Evolutionary conservation across 345 rosid genomes (phyloP), one percentile per base, ranked within the genome.

Genomic region (Salix brachista): DNA sequence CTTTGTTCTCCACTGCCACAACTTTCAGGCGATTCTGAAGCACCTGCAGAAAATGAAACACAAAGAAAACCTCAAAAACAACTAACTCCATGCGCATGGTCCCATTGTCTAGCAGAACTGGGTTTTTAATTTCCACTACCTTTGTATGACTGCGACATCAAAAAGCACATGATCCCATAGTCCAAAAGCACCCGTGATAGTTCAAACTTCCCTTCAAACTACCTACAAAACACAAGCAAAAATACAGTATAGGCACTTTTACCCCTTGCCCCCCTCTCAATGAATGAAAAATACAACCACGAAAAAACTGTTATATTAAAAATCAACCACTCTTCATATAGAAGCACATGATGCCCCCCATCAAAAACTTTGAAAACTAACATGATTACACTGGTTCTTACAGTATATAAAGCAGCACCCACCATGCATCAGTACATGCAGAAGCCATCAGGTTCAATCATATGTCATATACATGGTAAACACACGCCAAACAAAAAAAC

Each of bases 1-100:
- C 73, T 83, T 70, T 81, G 84, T 65, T 86, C 79, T 61, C 67
- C 75, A 44, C 69, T 73, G 73, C 36, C 71, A 19, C 52, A 64
- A 69, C 69, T 72, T 23, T 12, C 73, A 67, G 23, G 46, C 21
- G 7, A 25, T 39, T 70, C 69, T 56, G 72, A 71, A 80, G 48
- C 68, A 65, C 50, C 67, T 71, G 75, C 18, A 75, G 58, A 52
- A 44, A n/a, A 72, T 19, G 21, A 52, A 54, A 37, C 26, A 37
- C 23, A 21, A 21, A 4, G n/a, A 32, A 75, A 52, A 66, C 37
- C 36, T n/a, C 21, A 52, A 62, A 13, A 21, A 26, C n/a, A 69
- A 69, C 71, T 9, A 23, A 26, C 36, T 61, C 58, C 50, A 73
- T 52, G 41, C 46, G 2, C 3, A 41, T 2, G 14, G 12, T 41